These are phyloP conservation scores for Mortierella antarctica DNA, from an alignment of 192 early-diverging fungal species.

Conservation along the genomic window DNA sequence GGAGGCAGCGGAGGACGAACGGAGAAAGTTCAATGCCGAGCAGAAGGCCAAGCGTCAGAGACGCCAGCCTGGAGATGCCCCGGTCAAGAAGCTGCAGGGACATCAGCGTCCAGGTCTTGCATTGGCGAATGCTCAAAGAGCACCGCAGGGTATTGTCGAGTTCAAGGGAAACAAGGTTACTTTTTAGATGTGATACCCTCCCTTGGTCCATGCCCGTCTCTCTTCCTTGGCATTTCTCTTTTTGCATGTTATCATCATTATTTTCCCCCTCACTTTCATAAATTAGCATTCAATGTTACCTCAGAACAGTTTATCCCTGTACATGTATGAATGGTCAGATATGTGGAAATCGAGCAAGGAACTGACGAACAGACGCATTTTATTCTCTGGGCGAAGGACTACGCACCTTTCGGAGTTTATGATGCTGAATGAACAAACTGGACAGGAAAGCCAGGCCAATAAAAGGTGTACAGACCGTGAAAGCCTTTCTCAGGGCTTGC, in stretches of 20 bases:
- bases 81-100: conserved; percentile 44
- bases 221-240: not conserved
- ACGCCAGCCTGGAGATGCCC: conserved; percentile 34
- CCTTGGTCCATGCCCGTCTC: not conserved
- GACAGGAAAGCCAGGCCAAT: conserved; percentile 56
- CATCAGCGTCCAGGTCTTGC: conserved; percentile 59
- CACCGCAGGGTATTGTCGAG: conserved; percentile 58
- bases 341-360: not conserved
- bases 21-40: conserved; percentile 24
- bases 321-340: not conserved
- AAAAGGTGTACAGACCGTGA: conserved; percentile 62
- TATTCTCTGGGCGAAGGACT: conserved; percentile 27
- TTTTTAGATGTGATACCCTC: conserved; percentile 52
- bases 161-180: conserved; percentile 78
- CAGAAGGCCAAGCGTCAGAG: conserved; percentile 48
- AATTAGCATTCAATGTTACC: not conserved
- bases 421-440: conserved; percentile 53
- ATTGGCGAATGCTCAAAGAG: conserved; percentile 57
- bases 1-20: conserved; percentile 18
- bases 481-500: conserved; percentile 57
- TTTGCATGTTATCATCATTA: not conserved
- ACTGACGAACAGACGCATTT: not conserved
- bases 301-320: too few species aligned
- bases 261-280: not conserved
- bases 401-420: conserved; percentile 20